A percentile compares a stretch with the other conserved stretches of the same genome.
Conservation (phyloP, 2,329 filamentous ascomycete species). For the Scedosporium apiospermum region DNA sequence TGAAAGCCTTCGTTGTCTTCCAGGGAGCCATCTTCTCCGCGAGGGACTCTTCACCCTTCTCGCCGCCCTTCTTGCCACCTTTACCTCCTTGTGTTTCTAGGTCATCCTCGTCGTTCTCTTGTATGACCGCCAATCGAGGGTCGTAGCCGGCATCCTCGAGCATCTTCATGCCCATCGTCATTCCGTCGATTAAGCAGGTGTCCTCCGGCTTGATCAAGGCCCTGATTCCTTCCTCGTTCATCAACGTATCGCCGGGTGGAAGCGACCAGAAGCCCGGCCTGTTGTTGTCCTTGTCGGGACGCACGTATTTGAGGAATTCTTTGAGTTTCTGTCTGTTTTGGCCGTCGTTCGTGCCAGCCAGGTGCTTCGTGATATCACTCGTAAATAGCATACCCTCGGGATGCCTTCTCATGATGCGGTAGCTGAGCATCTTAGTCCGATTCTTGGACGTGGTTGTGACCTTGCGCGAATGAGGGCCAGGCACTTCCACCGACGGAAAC, state of each 20-base stretch:
- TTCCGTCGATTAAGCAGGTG: slow-evolving; percentile 86
- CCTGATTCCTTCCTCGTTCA: slow-evolving; percentile 72
- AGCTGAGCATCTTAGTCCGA: slow-evolving; percentile 90
- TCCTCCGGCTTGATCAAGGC: slow-evolving; percentile 92
- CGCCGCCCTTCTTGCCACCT: slow-evolving; percentile 29
- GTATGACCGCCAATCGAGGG: slow-evolving; percentile 47
- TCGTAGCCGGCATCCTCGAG: slow-evolving; percentile 86
- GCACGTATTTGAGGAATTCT: slow-evolving; percentile 88
- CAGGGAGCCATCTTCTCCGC: slow-evolving; percentile 89
- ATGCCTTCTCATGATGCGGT: slow-evolving; percentile 75
- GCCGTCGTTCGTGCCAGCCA: slow-evolving; percentile 86
- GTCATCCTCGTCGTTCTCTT: slow-evolving; percentile 48
- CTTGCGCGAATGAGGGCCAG: slow-evolving; percentile 85
- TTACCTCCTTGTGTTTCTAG: slow-evolving; percentile 33
- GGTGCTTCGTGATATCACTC: slow-evolving; percentile 82
- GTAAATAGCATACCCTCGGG: slow-evolving; percentile 60
- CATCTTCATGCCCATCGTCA: slow-evolving; percentile 90
- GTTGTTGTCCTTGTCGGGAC: slow-evolving; percentile 53
- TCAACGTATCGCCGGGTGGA: slow-evolving; percentile 60
- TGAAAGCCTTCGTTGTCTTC: slow-evolving; percentile 94
- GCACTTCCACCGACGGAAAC: slow-evolving; percentile 85
- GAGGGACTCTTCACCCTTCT: slow-evolving; percentile 58
- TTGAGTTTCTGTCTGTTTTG: slow-evolving; percentile 96
- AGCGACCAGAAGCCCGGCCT: slow-evolving; percentile 63
- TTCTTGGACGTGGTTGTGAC: slow-evolving; percentile 97